Conservation (phyloP, 306 rosid genomes). For the Alnus rubra region DNA sequence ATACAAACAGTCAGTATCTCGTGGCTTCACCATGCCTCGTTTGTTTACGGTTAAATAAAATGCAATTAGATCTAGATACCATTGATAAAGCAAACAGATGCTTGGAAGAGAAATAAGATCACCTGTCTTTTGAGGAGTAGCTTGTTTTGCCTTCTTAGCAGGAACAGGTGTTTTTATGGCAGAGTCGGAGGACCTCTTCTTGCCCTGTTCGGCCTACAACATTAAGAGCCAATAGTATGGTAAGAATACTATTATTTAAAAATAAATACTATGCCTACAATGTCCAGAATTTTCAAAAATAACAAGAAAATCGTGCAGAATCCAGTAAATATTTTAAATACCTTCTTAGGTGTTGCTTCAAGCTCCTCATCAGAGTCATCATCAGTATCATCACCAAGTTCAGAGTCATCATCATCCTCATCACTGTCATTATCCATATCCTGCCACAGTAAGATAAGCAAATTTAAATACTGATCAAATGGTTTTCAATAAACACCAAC, state of each 20-base stretch:
- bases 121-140: constrained; percentile 78
- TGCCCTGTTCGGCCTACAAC: constrained; percentile 44
- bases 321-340: background rate
- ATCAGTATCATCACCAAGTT: constrained; percentile 38
- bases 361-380: constrained; percentile 52
- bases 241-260: too few relatives aligned
- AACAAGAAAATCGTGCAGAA: background rate
- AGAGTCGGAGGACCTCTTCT: constrained; percentile 71
- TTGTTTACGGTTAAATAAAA: too few relatives aligned
- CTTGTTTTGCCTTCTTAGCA: constrained; percentile 64
- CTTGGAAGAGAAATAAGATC: constrained; percentile 6
- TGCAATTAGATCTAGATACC: too few relatives aligned
- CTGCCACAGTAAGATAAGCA: constrained; percentile 28
- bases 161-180: constrained; percentile 65
- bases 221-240: background rate
- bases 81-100: background rate
- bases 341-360: constrained; percentile 71
- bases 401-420: constrained; percentile 43
- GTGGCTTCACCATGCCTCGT: too few relatives aligned
- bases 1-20: too few relatives aligned
- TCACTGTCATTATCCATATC: constrained; percentile 41
- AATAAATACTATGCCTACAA: too few relatives aligned
- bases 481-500: background rate
- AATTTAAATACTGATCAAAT: background rate
- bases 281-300: too few relatives aligned